These are phyloP conservation scores for Rosa persica DNA, from an alignment of 306 rosid genomes.

Conservation along the genomic window DNA sequence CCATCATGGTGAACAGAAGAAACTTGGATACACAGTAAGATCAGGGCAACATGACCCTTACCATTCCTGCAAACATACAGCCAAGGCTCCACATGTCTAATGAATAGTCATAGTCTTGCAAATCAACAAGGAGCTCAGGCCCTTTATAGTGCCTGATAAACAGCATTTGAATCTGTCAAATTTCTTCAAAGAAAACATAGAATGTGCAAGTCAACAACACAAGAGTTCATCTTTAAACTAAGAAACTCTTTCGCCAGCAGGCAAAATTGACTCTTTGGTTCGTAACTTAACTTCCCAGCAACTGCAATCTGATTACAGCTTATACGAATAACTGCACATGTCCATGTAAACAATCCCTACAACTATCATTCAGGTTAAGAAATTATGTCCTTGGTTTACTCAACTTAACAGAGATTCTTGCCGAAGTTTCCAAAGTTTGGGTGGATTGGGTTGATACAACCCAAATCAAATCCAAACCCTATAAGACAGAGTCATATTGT, in stretches of 20 bases:
- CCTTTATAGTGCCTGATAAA: constrained; percentile 43
- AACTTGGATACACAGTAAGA: background rate
- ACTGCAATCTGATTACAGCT: background rate
- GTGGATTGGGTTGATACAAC: background rate
- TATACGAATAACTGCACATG: background rate
- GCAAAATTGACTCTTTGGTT: background rate
- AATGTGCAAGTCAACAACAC: background rate
- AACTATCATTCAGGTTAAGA: background rate
- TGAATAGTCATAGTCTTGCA: constrained; percentile 50
- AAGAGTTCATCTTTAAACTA: background rate
- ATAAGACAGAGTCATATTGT: background rate
- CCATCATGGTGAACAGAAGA: background rate
- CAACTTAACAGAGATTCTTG: background rate
- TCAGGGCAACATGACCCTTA: constrained; percentile 8
- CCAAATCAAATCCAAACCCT: background rate
- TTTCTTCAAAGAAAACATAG: background rate
- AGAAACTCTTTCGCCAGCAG: background rate
- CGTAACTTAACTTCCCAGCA: background rate
- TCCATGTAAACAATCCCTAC: background rate
- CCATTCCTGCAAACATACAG: constrained; percentile 44
- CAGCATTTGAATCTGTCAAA: background rate
- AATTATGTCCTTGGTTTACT: background rate
- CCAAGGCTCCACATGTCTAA: constrained; percentile 43
- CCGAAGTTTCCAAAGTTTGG: background rate
- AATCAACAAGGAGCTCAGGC: constrained; percentile 51